Conservation (phyloP, 2,329 filamentous ascomycete species). For the Fusarium piperis region DNA sequence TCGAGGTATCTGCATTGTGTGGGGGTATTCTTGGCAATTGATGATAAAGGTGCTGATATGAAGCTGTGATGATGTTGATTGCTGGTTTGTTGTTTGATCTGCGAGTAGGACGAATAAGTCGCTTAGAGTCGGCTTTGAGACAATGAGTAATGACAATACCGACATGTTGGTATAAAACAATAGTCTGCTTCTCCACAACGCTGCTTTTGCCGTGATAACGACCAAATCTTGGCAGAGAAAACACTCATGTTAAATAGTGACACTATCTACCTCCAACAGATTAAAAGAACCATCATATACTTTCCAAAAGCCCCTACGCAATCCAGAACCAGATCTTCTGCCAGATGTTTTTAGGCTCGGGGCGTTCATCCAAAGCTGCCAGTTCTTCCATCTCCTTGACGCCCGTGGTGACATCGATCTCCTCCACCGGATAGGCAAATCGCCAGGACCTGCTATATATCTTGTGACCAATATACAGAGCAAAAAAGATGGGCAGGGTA, state of each 20-base stretch:
- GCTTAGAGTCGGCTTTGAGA: neutral
- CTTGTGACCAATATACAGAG: constrained; percentile 71
- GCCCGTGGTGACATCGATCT: neutral
- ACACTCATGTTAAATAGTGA: too few species aligned
- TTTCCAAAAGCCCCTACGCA: constrained; percentile 46
- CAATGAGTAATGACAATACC: too few species aligned
- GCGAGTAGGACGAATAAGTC: neutral
- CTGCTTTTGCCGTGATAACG: too few species aligned
- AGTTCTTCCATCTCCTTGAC: constrained; percentile 4
- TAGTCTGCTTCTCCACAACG: too few species aligned
- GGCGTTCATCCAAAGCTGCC: constrained; percentile 51
- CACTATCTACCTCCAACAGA: neutral
- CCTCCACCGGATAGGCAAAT: neutral
- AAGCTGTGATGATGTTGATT: neutral
- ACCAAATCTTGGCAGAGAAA: too few species aligned
- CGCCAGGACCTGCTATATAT: neutral
- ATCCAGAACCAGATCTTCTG: constrained; percentile 64
- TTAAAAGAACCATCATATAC: neutral
- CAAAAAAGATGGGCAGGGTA: constrained; percentile 68
- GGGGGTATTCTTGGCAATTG: neutral
- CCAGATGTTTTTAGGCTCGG: constrained; percentile 56
- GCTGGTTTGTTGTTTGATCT: neutral
- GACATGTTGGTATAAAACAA: too few species aligned
- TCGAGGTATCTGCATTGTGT: neutral
- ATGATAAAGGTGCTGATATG: neutral